These are phyloP conservation scores for Fusarium hostae DNA, from an alignment of 2,329 filamentous ascomycete species.

Conservation along the genomic window DNA sequence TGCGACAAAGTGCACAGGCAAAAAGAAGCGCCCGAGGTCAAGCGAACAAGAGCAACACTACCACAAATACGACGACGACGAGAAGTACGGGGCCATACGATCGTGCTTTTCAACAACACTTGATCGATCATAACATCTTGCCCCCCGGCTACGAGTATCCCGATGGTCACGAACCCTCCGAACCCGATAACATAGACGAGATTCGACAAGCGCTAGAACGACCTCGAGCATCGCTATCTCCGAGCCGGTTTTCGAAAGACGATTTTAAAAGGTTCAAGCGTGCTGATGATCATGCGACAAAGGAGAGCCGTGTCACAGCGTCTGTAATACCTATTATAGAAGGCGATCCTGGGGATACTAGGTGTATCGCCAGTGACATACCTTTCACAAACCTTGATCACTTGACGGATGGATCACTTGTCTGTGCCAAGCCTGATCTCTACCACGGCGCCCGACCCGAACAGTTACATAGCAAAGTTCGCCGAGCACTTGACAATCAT, in stretches of 20 bases:
- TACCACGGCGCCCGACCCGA: slow-evolving; percentile 50
- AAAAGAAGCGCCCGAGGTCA: slow-evolving; percentile 7
- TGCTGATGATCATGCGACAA: too few relatives aligned
- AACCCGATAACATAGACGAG: too few relatives aligned
- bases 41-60: not conserved
- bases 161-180: too few relatives aligned
- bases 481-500: slow-evolving; percentile 35
- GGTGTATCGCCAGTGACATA: slow-evolving; percentile 42
- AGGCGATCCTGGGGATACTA: slow-evolving; percentile 39
- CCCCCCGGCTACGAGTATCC: too few relatives aligned
- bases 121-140: too few relatives aligned
- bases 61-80: too few relatives aligned
- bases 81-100: too few relatives aligned
- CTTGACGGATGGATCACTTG: slow-evolving; percentile 50
- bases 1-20: slow-evolving; percentile 1
- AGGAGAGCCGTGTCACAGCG: slow-evolving; percentile 40
- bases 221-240: too few relatives aligned
- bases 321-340: slow-evolving; percentile 45
- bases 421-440: slow-evolving; percentile 48
- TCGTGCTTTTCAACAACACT: too few relatives aligned
- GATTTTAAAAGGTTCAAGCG: too few relatives aligned
- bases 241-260: too few relatives aligned
- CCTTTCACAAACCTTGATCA: slow-evolving; percentile 51
- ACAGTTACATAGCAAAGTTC: slow-evolving; percentile 44
- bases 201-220: too few relatives aligned